These are phyloP conservation scores for Thozetella sp. DNA, from an alignment of 495 filamentous ascomycete genomes.

Conservation along the genomic window DNA sequence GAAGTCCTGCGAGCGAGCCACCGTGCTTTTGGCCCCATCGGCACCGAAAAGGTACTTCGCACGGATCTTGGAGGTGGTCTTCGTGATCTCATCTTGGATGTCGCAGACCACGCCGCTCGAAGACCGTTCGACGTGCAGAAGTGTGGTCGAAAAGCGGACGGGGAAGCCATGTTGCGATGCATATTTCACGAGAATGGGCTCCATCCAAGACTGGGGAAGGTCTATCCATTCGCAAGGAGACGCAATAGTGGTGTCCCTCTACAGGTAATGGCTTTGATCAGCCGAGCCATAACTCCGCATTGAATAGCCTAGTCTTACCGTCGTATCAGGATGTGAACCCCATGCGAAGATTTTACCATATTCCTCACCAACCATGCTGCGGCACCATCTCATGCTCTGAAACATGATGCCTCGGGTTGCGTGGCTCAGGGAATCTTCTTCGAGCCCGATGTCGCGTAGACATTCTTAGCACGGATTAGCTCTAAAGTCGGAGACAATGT, in stretches of 20 bases:
- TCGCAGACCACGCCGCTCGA: slow-evolving; percentile 29
- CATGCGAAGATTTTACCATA: slow-evolving; percentile 53
- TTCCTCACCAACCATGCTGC: slow-evolving; percentile 56
- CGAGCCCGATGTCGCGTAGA: slow-evolving; percentile 57
- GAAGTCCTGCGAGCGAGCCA: slow-evolving; percentile 41
- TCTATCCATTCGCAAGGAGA: slow-evolving; percentile 40
- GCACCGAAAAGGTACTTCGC: slow-evolving; percentile 57
- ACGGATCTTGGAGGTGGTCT: slow-evolving; percentile 38
- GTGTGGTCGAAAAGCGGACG: slow-evolving; percentile 38
- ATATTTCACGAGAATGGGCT: slow-evolving; percentile 41
- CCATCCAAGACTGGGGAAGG: slow-evolving; percentile 44
- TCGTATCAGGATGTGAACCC: slow-evolving; percentile 48
- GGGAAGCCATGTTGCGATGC: slow-evolving; percentile 37
- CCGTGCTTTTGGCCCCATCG: slow-evolving; percentile 50
- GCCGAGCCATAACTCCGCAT: slow-evolving; percentile 30
- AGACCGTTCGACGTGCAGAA: slow-evolving; percentile 25
- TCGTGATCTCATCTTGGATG: slow-evolving; percentile 41
- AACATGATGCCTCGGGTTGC: slow-evolving; percentile 41
- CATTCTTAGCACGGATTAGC: no score
- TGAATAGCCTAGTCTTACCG: slow-evolving; percentile 19
- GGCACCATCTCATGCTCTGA: slow-evolving; percentile 53
- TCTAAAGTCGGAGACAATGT: no score
- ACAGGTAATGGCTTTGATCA: slow-evolving; percentile 16
- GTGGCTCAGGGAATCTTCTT: slow-evolving; percentile 37
- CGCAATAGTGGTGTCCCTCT: slow-evolving; percentile 10